Conservation (phyloP, 202 grass and related monocot genomes). For the Zizania palustris region DNA sequence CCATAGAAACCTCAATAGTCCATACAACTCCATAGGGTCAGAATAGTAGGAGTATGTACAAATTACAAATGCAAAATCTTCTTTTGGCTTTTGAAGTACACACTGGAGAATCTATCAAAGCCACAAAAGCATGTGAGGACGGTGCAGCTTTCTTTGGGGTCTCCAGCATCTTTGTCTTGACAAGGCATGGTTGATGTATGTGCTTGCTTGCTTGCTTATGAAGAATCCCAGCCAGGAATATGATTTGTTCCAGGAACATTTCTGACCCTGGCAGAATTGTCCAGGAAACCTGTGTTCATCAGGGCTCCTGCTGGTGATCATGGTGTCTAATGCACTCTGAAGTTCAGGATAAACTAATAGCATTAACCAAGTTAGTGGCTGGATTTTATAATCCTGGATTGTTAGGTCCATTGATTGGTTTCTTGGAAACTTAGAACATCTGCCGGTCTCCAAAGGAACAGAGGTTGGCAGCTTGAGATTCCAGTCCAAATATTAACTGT, state of each 20-base stretch:
- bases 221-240: constrained; percentile 30
- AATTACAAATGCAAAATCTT: background rate
- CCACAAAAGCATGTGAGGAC: background rate
- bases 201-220: constrained; percentile 44
- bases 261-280: constrained; percentile 23
- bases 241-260: constrained; percentile 26
- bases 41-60: background rate
- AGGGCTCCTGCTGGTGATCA: background rate
- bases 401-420: constrained; percentile 18
- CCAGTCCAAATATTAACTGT: background rate
- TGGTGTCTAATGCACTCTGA: constrained; percentile 34
- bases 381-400: background rate
- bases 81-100: background rate
- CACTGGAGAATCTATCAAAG: background rate
- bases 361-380: background rate
- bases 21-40: background rate
- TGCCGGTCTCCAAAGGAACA: constrained; percentile 28
- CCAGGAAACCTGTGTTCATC: too few species aligned
- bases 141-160: constrained; percentile 24
- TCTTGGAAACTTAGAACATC: constrained; percentile 30
- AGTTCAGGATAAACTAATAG: background rate
- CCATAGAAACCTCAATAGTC: background rate
- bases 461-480: constrained; percentile 9
- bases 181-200: constrained; percentile 44
- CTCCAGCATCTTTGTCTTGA: constrained; percentile 12